Percentiles rank a stretch among this genome's conserved stretches.
These are phyloP conservation scores for Mariannaea elegans DNA, from an alignment of 2,329 filamentous ascomycete genomes.

Conservation along the genomic window DNA sequence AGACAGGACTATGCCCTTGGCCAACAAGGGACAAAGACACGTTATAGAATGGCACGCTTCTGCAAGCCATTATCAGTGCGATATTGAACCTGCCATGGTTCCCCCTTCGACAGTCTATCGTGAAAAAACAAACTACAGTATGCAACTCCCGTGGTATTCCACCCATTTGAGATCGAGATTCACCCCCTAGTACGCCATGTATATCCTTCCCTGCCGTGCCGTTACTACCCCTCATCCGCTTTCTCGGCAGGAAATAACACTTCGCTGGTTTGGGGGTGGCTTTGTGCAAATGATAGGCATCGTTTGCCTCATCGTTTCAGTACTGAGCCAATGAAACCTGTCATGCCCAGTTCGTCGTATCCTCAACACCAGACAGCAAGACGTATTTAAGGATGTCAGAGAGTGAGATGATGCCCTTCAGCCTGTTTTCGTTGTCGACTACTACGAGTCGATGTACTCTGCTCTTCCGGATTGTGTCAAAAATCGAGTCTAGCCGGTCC, in stretches of 20 bases:
- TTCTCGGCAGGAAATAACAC: not conserved
- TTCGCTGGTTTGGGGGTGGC: conserved; percentile 24
- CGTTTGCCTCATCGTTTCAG: conserved; percentile 20
- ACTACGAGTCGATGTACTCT: conserved; percentile 93
- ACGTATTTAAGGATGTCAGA: conserved; percentile 98
- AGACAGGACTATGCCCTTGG: not conserved
- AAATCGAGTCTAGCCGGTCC: conserved; percentile 93
- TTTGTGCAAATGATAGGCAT: conserved; percentile 31
- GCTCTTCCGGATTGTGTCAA: conserved; percentile 95
- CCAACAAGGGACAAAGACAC: conserved; percentile 14
- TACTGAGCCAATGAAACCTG: conserved; percentile 6
- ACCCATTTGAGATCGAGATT: conserved; percentile 23
- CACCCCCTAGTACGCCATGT: conserved; percentile 34
- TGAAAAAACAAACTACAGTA: conserved; percentile 34
- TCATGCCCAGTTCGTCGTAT: conserved; percentile 43
- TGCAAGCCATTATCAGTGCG: conserved; percentile 23
- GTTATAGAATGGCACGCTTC: conserved; percentile 23
- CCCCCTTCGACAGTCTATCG: conserved; percentile 31
- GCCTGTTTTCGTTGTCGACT: conserved; percentile 86
- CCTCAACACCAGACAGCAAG: conserved; percentile 79
- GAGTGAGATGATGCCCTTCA: conserved; percentile 89
- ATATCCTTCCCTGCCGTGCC: conserved; percentile 33
- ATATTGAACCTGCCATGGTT: conserved; percentile 12
- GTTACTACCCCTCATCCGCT: conserved; percentile 15
- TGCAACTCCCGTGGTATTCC: conserved; percentile 36